phyloP scores from a whole-genome alignment of 2,329 filamentous ascomycete genomes.

The Aspergillus uvarum region DNA sequence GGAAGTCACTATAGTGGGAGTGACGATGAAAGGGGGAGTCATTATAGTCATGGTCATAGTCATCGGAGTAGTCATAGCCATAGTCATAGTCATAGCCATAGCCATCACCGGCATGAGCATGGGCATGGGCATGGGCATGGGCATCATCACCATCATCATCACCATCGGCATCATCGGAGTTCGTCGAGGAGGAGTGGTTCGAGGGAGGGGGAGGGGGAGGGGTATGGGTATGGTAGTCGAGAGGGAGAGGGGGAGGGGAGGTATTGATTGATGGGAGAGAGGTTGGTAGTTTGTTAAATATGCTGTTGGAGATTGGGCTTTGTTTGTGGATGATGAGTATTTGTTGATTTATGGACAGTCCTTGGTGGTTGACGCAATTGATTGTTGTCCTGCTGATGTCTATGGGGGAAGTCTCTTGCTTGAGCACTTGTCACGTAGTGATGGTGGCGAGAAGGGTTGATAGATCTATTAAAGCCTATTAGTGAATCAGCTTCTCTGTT shows the following conservation, averaged over 20 bases:
- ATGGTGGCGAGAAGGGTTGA: too few relatives aligned
- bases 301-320: too few relatives aligned
- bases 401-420: too few relatives aligned
- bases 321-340: too few relatives aligned
- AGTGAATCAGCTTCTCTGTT: too few relatives aligned
- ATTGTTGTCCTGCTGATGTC: too few relatives aligned
- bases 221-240: background rate
- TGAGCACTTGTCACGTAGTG: too few relatives aligned
- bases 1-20: constrained; percentile 25
- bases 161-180: constrained; percentile 20
- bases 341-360: too few relatives aligned
- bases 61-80: background rate
- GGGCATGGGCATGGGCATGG: constrained; percentile 20
- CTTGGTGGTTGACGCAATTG: too few relatives aligned
- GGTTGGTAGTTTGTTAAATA: too few relatives aligned
- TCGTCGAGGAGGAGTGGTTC: constrained; percentile 24
- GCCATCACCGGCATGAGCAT: constrained; percentile 1
- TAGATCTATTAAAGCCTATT: too few relatives aligned
- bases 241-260: background rate
- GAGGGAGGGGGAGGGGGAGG: constrained; percentile 9
- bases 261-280: too few relatives aligned
- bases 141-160: constrained; percentile 15
- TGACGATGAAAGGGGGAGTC: constrained; percentile 14
- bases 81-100: constrained; percentile 18
- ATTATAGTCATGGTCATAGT: constrained; percentile 14